Conservation (phyloP, 805 yeast species). For the Kodamaea hsintzibuensis region DNA sequence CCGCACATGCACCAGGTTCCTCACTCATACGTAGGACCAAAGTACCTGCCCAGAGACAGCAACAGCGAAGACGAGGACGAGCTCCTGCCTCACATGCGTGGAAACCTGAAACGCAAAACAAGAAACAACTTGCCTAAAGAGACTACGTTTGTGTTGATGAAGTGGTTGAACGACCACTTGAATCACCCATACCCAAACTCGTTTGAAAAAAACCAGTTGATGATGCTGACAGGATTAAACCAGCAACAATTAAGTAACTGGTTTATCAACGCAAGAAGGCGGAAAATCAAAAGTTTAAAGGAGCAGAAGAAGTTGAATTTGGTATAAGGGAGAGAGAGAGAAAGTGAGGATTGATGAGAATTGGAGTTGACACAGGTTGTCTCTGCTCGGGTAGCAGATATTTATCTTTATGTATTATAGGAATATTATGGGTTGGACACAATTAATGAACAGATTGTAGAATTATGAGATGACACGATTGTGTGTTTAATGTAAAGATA, state of each 20-base stretch:
- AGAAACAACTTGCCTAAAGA: conserved; percentile 79
- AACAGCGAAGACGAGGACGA: conserved; percentile 6
- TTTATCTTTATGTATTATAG: conserved; percentile 1
- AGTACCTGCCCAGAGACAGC: background rate
- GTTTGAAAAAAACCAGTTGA: conserved; percentile 68
- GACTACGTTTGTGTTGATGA: conserved; percentile 68
- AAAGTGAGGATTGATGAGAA: too few species aligned
- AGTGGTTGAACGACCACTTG: conserved; percentile 73
- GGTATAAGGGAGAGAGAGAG: background rate
- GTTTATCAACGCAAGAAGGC: conserved; percentile 85
- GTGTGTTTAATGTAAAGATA: too few species aligned
- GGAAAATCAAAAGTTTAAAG: conserved; percentile 59
- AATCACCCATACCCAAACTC: conserved; percentile 85
- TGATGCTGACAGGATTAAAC: conserved; percentile 73
- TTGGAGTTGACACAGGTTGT: background rate
- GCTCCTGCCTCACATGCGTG: conserved; percentile 8
- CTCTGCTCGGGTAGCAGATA: background rate
- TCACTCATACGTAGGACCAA: background rate
- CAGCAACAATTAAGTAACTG: conserved; percentile 82
- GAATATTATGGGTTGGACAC: background rate
- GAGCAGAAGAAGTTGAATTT: conserved; percentile 29
- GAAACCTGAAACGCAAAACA: conserved; percentile 31
- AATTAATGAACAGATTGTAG: too few species aligned
- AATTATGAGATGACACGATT: too few species aligned
- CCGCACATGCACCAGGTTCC: conserved; percentile 1